phyloP scores from a whole-genome alignment of 768 basidiomycete genomes.

The Boletellus ananiceps region DNA sequence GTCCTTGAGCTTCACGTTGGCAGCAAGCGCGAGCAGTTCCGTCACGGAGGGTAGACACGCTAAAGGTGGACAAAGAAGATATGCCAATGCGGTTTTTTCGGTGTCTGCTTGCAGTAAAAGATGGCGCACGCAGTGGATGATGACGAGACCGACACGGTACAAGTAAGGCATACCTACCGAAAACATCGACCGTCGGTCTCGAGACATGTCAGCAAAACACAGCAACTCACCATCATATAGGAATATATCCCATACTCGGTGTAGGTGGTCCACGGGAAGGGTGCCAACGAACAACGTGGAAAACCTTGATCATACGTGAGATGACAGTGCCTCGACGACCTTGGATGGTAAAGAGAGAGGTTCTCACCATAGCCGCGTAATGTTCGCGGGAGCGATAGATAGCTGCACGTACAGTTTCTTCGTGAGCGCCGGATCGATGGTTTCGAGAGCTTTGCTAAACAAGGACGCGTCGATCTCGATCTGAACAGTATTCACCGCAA shows the following conservation, averaged over 20 bases:
- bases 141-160: conserved; percentile 66
- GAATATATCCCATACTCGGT: conserved; percentile 81
- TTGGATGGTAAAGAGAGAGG: background rate
- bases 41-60: conserved; percentile 53
- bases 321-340: background rate
- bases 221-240: conserved; percentile 62
- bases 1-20: conserved; percentile 70
- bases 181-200: conserved; percentile 1
- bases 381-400: conserved; percentile 49
- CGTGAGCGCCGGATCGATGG: conserved; percentile 51
- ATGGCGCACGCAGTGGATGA: conserved; percentile 58
- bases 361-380: conserved; percentile 62
- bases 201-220: background rate
- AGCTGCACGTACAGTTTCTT: conserved; percentile 66
- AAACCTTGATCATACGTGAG: conserved; percentile 46
- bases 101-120: conserved; percentile 48
- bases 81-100: conserved; percentile 43
- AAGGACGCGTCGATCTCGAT: conserved; percentile 73
- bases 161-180: conserved; percentile 65
- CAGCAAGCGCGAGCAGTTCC: conserved; percentile 56
- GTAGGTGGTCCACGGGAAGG: conserved; percentile 59
- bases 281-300: conserved; percentile 64
- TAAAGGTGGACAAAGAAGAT: conserved; percentile 49
- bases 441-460: conserved; percentile 67
- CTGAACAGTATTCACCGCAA: conserved; percentile 54